Conservation (phyloP, 192 early-diverging fungal species). For the Pilaira anomala region DNA sequence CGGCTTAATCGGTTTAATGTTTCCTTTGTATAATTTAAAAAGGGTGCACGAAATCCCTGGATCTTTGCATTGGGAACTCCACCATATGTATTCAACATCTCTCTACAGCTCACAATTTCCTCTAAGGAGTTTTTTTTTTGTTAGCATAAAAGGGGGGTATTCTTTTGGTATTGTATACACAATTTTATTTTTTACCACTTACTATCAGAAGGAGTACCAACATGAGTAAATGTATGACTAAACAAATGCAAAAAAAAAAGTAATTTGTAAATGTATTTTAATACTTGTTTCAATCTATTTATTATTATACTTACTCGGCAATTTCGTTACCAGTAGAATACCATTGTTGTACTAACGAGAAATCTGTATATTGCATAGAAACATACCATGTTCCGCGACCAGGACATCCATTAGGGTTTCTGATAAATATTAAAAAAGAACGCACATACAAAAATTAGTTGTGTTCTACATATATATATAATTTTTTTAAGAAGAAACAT, state of each 20-base stretch:
- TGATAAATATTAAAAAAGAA: constrained; percentile 9
- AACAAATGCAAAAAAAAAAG: neutral
- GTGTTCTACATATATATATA: neutral
- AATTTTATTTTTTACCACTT: neutral
- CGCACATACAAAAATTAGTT: neutral
- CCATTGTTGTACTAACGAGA: constrained; percentile 49
- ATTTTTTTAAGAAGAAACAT: neutral
- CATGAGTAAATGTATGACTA: constrained; percentile 36
- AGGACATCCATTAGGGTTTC: constrained; percentile 58
- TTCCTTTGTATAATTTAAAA: constrained; percentile 46
- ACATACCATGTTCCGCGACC: constrained; percentile 55
- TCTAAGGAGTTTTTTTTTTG: constrained; percentile 2
- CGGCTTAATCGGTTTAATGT: constrained; percentile 40
- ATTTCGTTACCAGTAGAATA: constrained; percentile 61
- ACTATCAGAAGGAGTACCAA: constrained; percentile 31
- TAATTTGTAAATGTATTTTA: neutral
- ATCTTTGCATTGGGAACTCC: constrained; percentile 56
- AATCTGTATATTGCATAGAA: constrained; percentile 57
- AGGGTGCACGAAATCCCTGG: constrained; percentile 58
- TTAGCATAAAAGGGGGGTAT: too few relatives aligned
- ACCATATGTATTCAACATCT: constrained; percentile 45
- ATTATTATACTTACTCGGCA: constrained; percentile 39
- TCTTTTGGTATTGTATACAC: neutral
- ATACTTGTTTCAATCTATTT: neutral
- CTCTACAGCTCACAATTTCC: constrained; percentile 40